These are phyloP conservation scores for Exserohilum rostratum DNA, from an alignment of 2,329 filamentous ascomycete species.

Conservation along the genomic window DNA sequence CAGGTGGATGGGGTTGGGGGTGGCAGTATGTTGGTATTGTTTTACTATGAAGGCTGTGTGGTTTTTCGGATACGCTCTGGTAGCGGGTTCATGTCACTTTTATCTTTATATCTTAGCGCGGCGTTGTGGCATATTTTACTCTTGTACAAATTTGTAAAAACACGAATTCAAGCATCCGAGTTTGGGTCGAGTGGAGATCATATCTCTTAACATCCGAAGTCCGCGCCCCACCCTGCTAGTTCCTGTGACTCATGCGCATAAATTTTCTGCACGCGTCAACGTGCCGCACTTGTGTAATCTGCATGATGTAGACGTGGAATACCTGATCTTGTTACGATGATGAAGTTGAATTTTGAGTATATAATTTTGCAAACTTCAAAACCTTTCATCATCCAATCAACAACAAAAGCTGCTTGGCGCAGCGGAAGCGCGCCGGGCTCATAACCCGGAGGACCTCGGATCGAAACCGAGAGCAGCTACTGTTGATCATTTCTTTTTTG, in stretches of 20 bases:
- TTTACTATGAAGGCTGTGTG: too few species aligned
- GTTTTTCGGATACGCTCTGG: not conserved
- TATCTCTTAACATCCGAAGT: too few species aligned
- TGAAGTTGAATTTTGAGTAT: too few species aligned
- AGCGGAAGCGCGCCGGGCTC: slow-evolving; percentile 48
- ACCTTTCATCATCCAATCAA: slow-evolving; percentile 15
- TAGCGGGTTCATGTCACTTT: too few species aligned
- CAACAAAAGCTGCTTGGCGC: slow-evolving; percentile 39
- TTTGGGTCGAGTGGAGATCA: too few species aligned
- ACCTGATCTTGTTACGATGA: too few species aligned
- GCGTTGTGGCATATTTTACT: not conserved
- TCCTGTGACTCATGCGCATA: not conserved
- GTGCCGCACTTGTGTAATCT: too few species aligned
- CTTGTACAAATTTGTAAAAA: not conserved
- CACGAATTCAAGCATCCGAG: too few species aligned
- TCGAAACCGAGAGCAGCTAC: slow-evolving; percentile 35
- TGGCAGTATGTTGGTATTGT: not conserved
- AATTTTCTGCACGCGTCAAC: too few species aligned
- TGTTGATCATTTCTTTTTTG: not conserved
- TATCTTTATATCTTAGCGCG: not conserved
- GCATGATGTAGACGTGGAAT: too few species aligned
- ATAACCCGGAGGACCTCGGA: slow-evolving; percentile 44
- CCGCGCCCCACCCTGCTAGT: not conserved
- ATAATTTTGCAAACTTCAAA: too few species aligned
- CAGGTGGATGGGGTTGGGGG: slow-evolving; percentile 1